These are phyloP conservation scores for Cladosporium sphaerospermum DNA, from an alignment of 2,329 filamentous ascomycete genomes.

Conservation along the genomic window DNA sequence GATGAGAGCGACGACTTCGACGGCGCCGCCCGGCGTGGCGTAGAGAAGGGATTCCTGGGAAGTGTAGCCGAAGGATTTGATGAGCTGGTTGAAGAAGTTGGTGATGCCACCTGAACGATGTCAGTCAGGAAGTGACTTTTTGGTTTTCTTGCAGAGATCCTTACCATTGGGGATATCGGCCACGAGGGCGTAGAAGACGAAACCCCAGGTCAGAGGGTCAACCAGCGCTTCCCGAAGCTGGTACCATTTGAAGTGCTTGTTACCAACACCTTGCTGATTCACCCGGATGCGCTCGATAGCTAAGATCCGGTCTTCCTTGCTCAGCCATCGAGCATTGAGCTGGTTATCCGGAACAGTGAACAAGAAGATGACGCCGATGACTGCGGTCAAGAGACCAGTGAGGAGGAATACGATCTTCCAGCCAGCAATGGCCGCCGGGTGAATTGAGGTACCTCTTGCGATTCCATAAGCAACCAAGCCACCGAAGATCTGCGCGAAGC, in stretches of 20 bases:
- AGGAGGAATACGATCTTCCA: slow-evolving; percentile 51
- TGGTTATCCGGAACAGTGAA: slow-evolving; percentile 53
- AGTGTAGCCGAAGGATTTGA: slow-evolving; percentile 60
- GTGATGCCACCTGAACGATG: slow-evolving; percentile 40
- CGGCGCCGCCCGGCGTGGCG: slow-evolving; percentile 58
- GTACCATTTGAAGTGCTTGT: slow-evolving; percentile 38
- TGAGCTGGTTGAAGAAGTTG: slow-evolving; percentile 58
- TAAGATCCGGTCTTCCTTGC: slow-evolving; percentile 58
- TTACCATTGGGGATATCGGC: slow-evolving; percentile 52
- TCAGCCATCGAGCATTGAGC: slow-evolving; percentile 57
- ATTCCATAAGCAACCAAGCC: slow-evolving; percentile 60
- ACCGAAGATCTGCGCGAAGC: slow-evolving; percentile 58
- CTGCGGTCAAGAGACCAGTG: slow-evolving; percentile 38
- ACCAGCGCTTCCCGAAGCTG: slow-evolving; percentile 57
- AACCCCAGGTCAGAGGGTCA: slow-evolving; percentile 56
- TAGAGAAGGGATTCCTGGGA: slow-evolving; percentile 57
- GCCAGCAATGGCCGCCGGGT: slow-evolving; percentile 53
- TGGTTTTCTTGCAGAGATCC: neutral
- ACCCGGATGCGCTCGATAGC: slow-evolving; percentile 65
- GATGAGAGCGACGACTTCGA: slow-evolving; percentile 56
- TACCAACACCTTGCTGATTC: slow-evolving; percentile 70
- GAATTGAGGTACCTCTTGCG: slow-evolving; percentile 47
- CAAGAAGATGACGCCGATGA: slow-evolving; percentile 38
- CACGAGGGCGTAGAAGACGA: slow-evolving; percentile 52
- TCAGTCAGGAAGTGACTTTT: neutral